phyloP scores from a whole-genome alignment of 2,329 filamentous ascomycete genomes.

The Phaeophleospora eucalypticola region DNA sequence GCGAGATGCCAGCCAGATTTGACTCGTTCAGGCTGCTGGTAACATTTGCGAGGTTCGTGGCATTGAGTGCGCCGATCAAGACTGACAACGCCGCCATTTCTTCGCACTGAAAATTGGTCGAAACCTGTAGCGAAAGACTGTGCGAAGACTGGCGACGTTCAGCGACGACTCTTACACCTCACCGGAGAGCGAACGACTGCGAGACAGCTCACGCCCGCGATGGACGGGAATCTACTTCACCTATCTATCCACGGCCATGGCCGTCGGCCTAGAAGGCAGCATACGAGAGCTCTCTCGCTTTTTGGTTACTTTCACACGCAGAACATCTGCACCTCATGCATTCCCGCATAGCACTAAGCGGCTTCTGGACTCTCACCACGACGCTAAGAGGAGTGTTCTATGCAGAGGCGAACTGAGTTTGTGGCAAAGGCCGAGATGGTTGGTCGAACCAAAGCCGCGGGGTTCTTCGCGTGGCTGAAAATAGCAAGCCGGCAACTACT shows the following conservation, averaged over 20 bases:
- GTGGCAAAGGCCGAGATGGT: neutral
- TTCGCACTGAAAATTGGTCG: neutral
- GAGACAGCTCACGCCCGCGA: neutral
- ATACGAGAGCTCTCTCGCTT: neutral
- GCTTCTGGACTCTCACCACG: neutral
- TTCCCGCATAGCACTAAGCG: neutral
- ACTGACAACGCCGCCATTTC: constrained; percentile 1
- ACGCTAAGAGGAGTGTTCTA: neutral
- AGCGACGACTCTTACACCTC: neutral
- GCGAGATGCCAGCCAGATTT: neutral
- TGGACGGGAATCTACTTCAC: neutral
- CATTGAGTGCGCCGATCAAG: neutral
- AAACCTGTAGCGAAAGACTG: neutral
- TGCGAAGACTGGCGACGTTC: neutral
- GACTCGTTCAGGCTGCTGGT: neutral
- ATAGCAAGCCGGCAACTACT: neutral
- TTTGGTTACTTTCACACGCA: neutral
- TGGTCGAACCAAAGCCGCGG: neutral
- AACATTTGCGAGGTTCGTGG: neutral
- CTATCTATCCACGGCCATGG: too few species aligned
- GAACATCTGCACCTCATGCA: neutral
- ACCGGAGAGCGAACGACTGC: neutral
- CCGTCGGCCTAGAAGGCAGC: neutral
- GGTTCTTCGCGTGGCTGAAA: neutral
- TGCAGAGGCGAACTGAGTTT: neutral